These are phyloP conservation scores for Herpotrichia juniperi DNA, from an alignment of 2,329 filamentous ascomycete species.

Conservation along the genomic window DNA sequence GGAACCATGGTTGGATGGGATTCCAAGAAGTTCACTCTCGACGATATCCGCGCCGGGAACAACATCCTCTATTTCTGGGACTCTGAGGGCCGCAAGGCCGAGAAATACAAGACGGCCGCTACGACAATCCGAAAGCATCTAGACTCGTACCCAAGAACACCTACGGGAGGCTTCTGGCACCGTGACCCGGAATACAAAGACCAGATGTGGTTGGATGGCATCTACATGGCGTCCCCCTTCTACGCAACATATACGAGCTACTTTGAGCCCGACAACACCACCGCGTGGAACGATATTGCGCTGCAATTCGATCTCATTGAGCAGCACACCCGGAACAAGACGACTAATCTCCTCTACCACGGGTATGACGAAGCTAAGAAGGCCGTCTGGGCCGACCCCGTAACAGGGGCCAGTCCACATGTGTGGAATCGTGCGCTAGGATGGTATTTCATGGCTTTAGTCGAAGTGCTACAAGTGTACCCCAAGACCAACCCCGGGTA, in stretches of 20 bases:
- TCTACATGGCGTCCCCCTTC: constrained; percentile 49
- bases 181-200: constrained; percentile 54
- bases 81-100: constrained; percentile 47
- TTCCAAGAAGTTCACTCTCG: constrained; percentile 53
- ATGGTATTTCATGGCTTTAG: constrained; percentile 47
- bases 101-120: constrained; percentile 58
- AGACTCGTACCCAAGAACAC: constrained; percentile 57
- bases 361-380: constrained; percentile 43
- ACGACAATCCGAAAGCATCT: constrained; percentile 55
- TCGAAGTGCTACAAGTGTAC: constrained; percentile 58
- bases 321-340: constrained; percentile 40
- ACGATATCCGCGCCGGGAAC: constrained; percentile 60
- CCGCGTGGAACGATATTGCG: constrained; percentile 52
- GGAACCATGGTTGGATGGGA: constrained; percentile 58
- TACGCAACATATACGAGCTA: constrained; percentile 47
- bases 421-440: constrained; percentile 47
- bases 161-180: constrained; percentile 63
- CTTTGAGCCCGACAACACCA: constrained; percentile 45
- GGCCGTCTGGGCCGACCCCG: constrained; percentile 43
- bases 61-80: constrained; percentile 58
- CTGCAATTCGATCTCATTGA: constrained; percentile 45
- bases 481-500: constrained; percentile 47
- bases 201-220: constrained; percentile 66
- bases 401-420: constrained; percentile 43
- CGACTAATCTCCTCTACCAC: constrained; percentile 40